Percentiles rank a stretch among this genome's conserved stretches.
phyloP scores from a whole-genome alignment of 192 early-diverging fungal genomes.

The Coemansia sp. region DNA sequence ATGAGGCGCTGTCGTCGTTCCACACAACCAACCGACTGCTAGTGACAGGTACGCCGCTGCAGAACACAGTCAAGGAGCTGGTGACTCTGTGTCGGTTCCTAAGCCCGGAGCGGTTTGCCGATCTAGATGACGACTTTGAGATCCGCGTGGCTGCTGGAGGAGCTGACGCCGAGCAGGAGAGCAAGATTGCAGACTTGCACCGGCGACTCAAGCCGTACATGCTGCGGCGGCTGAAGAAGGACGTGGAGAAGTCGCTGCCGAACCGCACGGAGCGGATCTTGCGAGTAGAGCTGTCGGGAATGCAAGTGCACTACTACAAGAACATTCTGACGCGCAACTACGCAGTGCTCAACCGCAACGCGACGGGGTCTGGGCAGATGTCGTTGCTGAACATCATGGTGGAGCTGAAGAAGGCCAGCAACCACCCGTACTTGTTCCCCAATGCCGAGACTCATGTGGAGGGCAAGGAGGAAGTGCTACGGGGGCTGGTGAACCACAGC shows the following conservation, averaged over 20 bases:
- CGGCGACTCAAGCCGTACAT: conserved; percentile 81
- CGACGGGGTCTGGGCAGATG: conserved; percentile 63
- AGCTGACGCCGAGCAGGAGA: conserved; percentile 63
- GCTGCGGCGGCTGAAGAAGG: conserved; percentile 95
- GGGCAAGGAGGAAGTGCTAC: conserved; percentile 70
- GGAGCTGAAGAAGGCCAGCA: conserved; percentile 95
- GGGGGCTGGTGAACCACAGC: conserved; percentile 83
- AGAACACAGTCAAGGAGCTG: conserved; percentile 96
- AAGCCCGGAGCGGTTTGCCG: conserved; percentile 86
- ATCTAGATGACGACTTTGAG: conserved; percentile 79
- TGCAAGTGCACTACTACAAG: conserved; percentile 94
- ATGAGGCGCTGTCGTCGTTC: conserved; percentile 87
- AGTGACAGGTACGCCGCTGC: conserved; percentile 98
- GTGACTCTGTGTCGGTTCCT: conserved; percentile 89
- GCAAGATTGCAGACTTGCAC: conserved; percentile 86
- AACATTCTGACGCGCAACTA: conserved; percentile 94
- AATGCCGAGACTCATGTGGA: conserved; percentile 65
- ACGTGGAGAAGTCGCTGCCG: conserved; percentile 96
- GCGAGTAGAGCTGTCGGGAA: conserved; percentile 84
- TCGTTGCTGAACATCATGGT: conserved; percentile 92
- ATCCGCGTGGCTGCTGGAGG: conserved; percentile 57
- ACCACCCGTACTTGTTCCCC: conserved; percentile 93
- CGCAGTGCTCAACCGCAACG: conserved; percentile 74
- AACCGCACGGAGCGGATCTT: conserved; percentile 95
- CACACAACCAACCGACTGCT: conserved; percentile 86